These are phyloP conservation scores for Mycena rosella DNA, from an alignment of 768 basidiomycete genomes.

Conservation along the genomic window DNA sequence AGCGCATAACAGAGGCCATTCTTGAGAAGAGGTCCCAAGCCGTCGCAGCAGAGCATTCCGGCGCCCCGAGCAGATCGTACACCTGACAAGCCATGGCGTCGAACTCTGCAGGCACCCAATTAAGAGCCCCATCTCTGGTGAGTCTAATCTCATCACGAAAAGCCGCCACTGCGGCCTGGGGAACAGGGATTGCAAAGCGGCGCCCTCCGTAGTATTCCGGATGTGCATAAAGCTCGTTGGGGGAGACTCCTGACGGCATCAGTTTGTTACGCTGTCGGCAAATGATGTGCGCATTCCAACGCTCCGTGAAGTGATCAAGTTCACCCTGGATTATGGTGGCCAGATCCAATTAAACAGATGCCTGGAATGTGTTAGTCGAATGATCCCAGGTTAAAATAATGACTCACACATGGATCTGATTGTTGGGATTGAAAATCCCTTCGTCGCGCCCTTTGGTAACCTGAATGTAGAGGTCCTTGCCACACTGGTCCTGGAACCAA, in stretches of 20 bases:
- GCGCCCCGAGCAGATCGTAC: background rate
- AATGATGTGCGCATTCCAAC: too few relatives aligned
- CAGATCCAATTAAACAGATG: constrained; percentile 15
- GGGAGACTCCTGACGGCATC: constrained; percentile 10
- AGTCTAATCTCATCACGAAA: background rate
- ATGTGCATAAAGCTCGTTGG: background rate
- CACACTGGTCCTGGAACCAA: constrained; percentile 41
- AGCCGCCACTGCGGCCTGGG: background rate
- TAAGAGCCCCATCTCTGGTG: background rate
- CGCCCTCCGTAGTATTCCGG: constrained; percentile 1
- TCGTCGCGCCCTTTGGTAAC: constrained; percentile 32
- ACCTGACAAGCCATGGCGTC: background rate
- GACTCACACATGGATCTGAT: constrained; percentile 36
- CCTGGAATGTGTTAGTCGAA: too few relatives aligned
- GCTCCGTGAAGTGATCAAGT: constrained; percentile 15
- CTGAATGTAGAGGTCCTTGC: constrained; percentile 35
- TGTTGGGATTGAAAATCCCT: constrained; percentile 36
- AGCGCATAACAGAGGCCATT: background rate
- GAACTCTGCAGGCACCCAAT: background rate
- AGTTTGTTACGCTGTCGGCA: constrained; percentile 9
- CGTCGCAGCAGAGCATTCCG: background rate
- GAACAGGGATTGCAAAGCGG: background rate
- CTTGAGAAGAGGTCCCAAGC: constrained; percentile 1
- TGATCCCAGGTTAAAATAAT: too few relatives aligned
- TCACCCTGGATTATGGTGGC: constrained; percentile 3